Percentiles rank a stretch among this genome's conserved stretches.
Evolutionary conservation across 2,329 filamentous ascomycete genomes (phyloP).

Genomic region (Neopestalotiopsis rosae): DNA sequence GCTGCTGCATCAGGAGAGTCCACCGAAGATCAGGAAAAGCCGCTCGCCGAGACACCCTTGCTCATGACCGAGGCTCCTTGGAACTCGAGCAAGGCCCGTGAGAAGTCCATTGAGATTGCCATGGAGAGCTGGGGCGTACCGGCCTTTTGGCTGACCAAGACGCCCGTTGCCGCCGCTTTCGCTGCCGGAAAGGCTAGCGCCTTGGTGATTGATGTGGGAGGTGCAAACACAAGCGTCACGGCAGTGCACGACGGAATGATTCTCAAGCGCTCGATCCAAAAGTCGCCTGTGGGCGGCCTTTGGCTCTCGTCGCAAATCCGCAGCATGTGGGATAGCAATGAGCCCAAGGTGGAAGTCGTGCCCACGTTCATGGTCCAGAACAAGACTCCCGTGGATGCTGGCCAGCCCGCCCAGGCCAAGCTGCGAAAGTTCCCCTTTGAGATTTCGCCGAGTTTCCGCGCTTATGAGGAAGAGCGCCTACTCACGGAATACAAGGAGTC

Average conservation of each 20-base stretch:
- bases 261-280: conserved; percentile 86
- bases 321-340: conserved; percentile 72
- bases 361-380: conserved; percentile 88
- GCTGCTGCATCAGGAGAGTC: conserved; percentile 1
- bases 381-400: conserved; percentile 88
- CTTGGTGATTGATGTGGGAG: conserved; percentile 89
- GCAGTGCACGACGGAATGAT: conserved; percentile 95
- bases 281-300: conserved; percentile 84
- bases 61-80: conserved; percentile 94
- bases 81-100: conserved; percentile 86
- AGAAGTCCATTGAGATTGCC: conserved; percentile 93
- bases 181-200: conserved; percentile 92
- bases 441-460: conserved; percentile 74
- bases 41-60: conserved; percentile 86
- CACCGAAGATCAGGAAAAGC: conserved; percentile 71
- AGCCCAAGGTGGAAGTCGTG: conserved; percentile 74
- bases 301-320: conserved; percentile 91
- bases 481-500: conserved; percentile 98
- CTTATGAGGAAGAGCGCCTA: conserved; percentile 89
- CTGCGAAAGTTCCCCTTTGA: conserved; percentile 71
- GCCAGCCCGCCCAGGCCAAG: conserved; percentile 76
- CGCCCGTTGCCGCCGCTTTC: conserved; percentile 88
- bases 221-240: conserved; percentile 85
- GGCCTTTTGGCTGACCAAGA: conserved; percentile 91
- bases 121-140: conserved; percentile 98